Conservation (phyloP, 2,329 filamentous ascomycete species). For the Ceratocystis alfenasii region DNA sequence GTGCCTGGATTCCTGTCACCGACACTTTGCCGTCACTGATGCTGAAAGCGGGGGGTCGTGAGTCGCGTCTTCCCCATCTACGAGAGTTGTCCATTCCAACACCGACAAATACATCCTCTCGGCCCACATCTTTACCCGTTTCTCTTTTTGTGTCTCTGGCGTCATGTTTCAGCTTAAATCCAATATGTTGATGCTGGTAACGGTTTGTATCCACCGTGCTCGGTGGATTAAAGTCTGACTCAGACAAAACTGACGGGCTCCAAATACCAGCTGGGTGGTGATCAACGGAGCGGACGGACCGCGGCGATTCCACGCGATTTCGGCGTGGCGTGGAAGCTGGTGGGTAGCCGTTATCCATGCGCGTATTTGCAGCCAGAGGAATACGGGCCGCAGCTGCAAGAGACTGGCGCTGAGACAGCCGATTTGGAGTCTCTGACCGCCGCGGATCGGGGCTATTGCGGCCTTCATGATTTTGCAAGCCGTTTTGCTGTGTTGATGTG, state of each 20-base stretch:
- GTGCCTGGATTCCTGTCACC: slow-evolving; percentile 11
- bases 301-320: slow-evolving; percentile 13
- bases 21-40: slow-evolving; percentile 20
- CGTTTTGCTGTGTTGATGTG: background rate
- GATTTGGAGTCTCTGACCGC: slow-evolving; percentile 18
- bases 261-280: slow-evolving; percentile 21
- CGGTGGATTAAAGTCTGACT: slow-evolving; percentile 24
- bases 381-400: slow-evolving; percentile 18
- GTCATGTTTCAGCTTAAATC: background rate
- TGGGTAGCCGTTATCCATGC: background rate
- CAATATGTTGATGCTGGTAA: slow-evolving; percentile 8
- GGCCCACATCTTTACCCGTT: background rate
- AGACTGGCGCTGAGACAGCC: slow-evolving; percentile 14
- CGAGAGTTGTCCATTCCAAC: slow-evolving; percentile 17
- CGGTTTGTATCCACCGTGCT: slow-evolving; percentile 19
- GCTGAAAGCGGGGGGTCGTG: slow-evolving; percentile 18
- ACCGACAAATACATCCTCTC: slow-evolving; percentile 19
- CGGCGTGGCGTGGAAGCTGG: slow-evolving; percentile 11
- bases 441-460: slow-evolving; percentile 16
- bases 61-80: slow-evolving; percentile 17
- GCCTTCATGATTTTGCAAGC: background rate
- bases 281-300: slow-evolving; percentile 20
- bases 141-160: slow-evolving; percentile 1
- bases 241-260: slow-evolving; percentile 23
- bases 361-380: slow-evolving; percentile 4